Evolutionary conservation across 805 yeast genomes (phyloP).

Genomic region (Sugiyamaella smithiae): DNA sequence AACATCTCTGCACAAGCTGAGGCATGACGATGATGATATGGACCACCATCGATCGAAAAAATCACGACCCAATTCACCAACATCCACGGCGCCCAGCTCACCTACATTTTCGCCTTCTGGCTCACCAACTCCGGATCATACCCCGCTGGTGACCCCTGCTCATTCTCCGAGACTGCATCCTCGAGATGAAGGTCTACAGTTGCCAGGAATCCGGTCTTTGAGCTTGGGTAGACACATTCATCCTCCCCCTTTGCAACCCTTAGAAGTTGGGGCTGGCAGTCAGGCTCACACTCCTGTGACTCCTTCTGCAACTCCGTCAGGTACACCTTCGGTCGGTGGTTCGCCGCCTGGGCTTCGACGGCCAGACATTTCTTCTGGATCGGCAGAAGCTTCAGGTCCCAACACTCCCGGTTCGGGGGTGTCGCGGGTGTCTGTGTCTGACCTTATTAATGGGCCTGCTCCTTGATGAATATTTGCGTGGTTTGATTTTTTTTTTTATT

Average conservation of each 20-base stretch:
- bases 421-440: conserved; percentile 21
- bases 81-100: conserved; percentile 42
- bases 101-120: conserved; percentile 38
- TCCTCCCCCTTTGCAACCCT: conserved; percentile 28
- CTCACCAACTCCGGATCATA: conserved; percentile 42
- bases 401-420: conserved; percentile 10
- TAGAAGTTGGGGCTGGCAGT: conserved; percentile 22
- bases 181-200: conserved; percentile 36
- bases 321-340: neutral
- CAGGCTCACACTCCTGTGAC: neutral
- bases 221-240: conserved; percentile 20
- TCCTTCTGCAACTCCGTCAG: neutral
- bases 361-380: neutral
- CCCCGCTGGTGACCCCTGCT: conserved; percentile 45
- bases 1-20: conserved; percentile 25
- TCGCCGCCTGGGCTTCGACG: conserved; percentile 5
- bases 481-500: neutral
- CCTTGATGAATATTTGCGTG: neutral
- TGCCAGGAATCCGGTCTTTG: conserved; percentile 39
- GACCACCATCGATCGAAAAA: conserved; percentile 35
- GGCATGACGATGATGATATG: conserved; percentile 27
- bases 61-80: conserved; percentile 42
- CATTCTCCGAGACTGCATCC: conserved; percentile 44
- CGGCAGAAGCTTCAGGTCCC: conserved; percentile 2
- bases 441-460: conserved; percentile 20